Conservation (phyloP, 495 filamentous ascomycete species). For the Ascobolus immersus region DNA sequence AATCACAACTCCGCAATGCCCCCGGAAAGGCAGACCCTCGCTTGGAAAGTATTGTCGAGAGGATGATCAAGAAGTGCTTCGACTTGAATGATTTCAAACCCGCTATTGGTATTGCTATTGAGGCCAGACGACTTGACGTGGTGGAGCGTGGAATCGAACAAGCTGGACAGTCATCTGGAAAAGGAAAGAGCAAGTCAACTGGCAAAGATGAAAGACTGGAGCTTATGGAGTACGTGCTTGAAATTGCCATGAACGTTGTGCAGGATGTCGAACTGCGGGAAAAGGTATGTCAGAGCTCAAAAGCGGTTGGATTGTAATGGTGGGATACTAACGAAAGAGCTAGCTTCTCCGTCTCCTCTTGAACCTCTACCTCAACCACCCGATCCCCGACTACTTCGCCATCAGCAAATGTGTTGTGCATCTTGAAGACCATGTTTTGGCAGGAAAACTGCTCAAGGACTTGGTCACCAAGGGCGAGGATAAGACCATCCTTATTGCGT, state of each 20-base stretch:
- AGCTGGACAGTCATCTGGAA: constrained; percentile 45
- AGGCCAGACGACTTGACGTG: constrained; percentile 78
- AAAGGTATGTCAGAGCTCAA: constrained; percentile 27
- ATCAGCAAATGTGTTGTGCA: constrained; percentile 98
- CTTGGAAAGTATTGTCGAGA: constrained; percentile 57
- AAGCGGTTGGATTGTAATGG: background rate
- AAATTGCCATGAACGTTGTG: constrained; percentile 93
- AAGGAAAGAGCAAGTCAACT: constrained; percentile 26
- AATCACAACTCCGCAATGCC: background rate
- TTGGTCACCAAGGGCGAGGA: constrained; percentile 57
- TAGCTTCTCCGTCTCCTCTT: constrained; percentile 9
- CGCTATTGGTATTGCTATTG: constrained; percentile 94
- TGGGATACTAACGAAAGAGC: background rate
- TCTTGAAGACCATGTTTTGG: constrained; percentile 73
- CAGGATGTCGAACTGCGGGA: constrained; percentile 74
- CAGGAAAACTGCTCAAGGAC: constrained; percentile 60
- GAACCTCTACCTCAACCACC: constrained; percentile 17
- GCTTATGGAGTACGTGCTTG: constrained; percentile 83
- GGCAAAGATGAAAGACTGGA: constrained; percentile 46
- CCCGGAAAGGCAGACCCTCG: constrained; percentile 12
- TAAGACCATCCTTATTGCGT: constrained; percentile 57
- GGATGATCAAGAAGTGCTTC: constrained; percentile 78
- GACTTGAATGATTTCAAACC: constrained; percentile 69
- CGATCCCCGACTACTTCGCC: constrained; percentile 83
- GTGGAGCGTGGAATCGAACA: constrained; percentile 64